Percentiles rank a stretch among this genome's conserved stretches.
These are phyloP conservation scores for Trichosporon coremiiforme DNA, from an alignment of 1,284 basidiomycete genomes.

Conservation along the genomic window DNA sequence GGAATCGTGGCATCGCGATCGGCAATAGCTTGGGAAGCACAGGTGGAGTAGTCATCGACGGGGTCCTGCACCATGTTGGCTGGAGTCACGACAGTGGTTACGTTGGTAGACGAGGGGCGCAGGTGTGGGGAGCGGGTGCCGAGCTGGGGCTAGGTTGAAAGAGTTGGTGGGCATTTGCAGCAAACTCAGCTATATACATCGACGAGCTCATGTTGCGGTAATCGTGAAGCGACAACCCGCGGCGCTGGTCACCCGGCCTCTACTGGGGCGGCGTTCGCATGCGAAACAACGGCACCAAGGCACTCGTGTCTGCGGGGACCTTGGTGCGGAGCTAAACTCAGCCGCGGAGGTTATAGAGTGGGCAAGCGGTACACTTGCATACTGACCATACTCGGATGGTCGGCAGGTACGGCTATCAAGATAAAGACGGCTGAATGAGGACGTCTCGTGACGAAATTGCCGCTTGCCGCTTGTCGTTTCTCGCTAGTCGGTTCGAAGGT, in stretches of 20 bases:
- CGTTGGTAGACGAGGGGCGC: neutral
- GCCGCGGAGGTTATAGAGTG: neutral
- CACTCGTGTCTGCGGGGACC: neutral
- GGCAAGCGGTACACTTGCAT: conserved; percentile 3
- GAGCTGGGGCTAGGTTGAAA: neutral
- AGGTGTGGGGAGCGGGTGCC: neutral
- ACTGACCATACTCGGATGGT: neutral
- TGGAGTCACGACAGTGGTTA: neutral
- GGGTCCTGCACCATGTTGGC: conserved; percentile 3
- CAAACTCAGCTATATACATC: neutral
- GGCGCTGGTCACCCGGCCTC: no score
- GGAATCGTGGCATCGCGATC: conserved; percentile 29
- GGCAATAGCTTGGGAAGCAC: neutral
- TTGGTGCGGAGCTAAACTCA: neutral
- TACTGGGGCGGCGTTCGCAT: no score
- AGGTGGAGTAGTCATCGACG: neutral
- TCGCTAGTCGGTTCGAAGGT: neutral
- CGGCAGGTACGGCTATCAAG: neutral
- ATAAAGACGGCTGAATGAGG: neutral
- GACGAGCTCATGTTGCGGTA: neutral
- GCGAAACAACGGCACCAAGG: neutral
- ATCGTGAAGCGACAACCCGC: neutral
- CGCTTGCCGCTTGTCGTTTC: neutral
- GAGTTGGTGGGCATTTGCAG: neutral
- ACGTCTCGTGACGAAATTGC: neutral